A percentile compares a stretch with the other conserved stretches of the same genome.
phyloP scores from a whole-genome alignment of 352 stramenopile species.

The Pythium dissimile region DNA sequence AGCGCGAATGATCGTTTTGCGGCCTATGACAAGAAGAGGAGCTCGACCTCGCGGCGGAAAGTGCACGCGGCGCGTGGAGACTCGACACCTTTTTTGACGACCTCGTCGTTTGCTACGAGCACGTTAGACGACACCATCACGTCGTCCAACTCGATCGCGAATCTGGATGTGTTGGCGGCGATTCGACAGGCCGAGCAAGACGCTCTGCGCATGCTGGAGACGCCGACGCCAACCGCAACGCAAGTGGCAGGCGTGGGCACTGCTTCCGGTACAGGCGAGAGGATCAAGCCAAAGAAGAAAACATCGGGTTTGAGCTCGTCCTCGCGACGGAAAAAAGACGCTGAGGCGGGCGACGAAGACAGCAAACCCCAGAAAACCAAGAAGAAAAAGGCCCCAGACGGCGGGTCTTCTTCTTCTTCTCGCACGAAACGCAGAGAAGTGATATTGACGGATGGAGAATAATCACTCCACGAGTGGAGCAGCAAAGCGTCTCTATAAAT shows the following conservation, averaged over 20 bases:
- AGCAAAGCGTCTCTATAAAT: background rate
- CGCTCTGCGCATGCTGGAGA: conserved; percentile 53
- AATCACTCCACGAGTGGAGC: background rate
- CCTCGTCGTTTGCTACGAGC: too few relatives aligned
- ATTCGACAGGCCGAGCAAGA: conserved; percentile 68
- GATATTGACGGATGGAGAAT: conserved; percentile 20
- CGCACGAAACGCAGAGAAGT: conserved; percentile 18
- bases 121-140: conserved; percentile 12
- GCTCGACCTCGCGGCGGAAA: conserved; percentile 26
- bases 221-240: background rate
- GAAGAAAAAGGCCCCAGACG: conserved; percentile 20
- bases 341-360: background rate
- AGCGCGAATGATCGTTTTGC: conserved; percentile 34
- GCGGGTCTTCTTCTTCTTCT: conserved; percentile 4
- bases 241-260: background rate
- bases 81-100: conserved; percentile 33
- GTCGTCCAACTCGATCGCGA: conserved; percentile 25
- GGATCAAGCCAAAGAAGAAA: conserved; percentile 6
- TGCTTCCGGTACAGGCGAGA: background rate
- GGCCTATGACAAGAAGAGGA: conserved; percentile 35
- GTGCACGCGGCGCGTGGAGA: conserved; percentile 33
- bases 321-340: background rate
- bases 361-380: conserved; percentile 4
- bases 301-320: conserved; percentile 6
- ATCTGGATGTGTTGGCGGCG: conserved; percentile 55